A percentile compares a stretch with the other conserved stretches of the same genome.
Conservation (phyloP, 495 filamentous ascomycete species). For the Penicillium antarcticum region DNA sequence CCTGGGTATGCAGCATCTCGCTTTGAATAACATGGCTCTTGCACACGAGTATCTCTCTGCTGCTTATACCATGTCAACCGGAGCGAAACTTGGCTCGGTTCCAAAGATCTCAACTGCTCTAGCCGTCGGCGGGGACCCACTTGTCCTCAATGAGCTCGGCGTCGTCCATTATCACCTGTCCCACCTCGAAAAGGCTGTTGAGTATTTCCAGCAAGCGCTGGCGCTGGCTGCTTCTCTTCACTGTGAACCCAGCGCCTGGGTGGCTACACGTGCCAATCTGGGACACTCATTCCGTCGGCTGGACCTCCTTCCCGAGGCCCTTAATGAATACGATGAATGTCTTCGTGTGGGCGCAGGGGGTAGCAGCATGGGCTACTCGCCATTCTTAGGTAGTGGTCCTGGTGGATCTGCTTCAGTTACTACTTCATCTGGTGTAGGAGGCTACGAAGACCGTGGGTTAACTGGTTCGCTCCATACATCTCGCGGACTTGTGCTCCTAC, state of each 20-base stretch:
- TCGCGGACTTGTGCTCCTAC: conserved; percentile 66
- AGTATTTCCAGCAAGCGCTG: conserved; percentile 72
- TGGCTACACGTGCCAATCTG: conserved; percentile 83
- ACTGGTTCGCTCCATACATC: conserved; percentile 45
- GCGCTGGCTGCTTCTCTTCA: conserved; percentile 73
- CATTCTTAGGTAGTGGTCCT: conserved; percentile 37
- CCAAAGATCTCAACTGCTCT: conserved; percentile 46
- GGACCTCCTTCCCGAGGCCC: conserved; percentile 64
- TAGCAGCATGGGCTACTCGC: conserved; percentile 47
- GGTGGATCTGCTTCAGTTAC: conserved; percentile 31
- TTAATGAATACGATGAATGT: conserved; percentile 79
- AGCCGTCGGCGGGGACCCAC: conserved; percentile 60
- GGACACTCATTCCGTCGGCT: conserved; percentile 80
- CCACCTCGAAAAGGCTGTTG: conserved; percentile 65
- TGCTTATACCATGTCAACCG: conserved; percentile 70
- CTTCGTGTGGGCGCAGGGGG: conserved; percentile 72
- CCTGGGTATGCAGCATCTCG: conserved; percentile 96
- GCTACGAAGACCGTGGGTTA: conserved; percentile 45
- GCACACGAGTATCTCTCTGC: conserved; percentile 95
- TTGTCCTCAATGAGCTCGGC: conserved; percentile 92
- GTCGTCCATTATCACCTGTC: conserved; percentile 93
- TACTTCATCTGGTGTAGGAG: conserved; percentile 38
- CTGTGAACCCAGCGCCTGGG: conserved; percentile 78
- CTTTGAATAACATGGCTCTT: conserved; percentile 88
- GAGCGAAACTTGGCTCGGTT: conserved; percentile 40